These are phyloP conservation scores for Camillea tinctor DNA, from an alignment of 2,329 filamentous ascomycete genomes.

Conservation along the genomic window DNA sequence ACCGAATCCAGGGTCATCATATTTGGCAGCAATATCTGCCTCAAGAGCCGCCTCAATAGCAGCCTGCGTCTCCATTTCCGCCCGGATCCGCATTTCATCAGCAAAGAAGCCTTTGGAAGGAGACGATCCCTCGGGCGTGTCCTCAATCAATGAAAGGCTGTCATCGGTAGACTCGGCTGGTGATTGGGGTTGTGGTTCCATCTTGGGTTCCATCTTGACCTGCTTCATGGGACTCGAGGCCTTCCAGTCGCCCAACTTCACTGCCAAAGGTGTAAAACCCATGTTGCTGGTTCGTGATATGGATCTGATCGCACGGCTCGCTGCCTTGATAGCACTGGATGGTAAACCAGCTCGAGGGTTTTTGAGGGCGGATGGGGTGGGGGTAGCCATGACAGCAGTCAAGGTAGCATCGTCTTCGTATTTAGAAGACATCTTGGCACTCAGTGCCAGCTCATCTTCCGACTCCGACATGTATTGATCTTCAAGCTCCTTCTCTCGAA, in stretches of 20 bases:
- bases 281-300: constrained; percentile 35
- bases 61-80: constrained; percentile 30
- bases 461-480: constrained; percentile 49
- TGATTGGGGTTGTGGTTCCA: constrained; percentile 24
- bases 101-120: constrained; percentile 57
- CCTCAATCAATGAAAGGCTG: constrained; percentile 27
- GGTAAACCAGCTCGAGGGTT: constrained; percentile 22
- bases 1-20: constrained; percentile 40
- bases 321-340: constrained; percentile 28
- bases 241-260: constrained; percentile 62
- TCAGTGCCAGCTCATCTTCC: constrained; percentile 50
- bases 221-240: constrained; percentile 54
- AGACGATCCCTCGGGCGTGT: constrained; percentile 31
- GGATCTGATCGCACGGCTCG: constrained; percentile 30
- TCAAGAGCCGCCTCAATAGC: constrained; percentile 37
- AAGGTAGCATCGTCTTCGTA: constrained; percentile 27
- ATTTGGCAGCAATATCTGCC: constrained; percentile 37
- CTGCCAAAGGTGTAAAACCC: constrained; percentile 64
- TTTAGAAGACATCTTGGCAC: constrained; percentile 26
- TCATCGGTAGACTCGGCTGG: constrained; percentile 22
- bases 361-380: constrained; percentile 35
- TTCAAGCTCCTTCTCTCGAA: constrained; percentile 49
- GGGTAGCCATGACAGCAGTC: constrained; percentile 40
- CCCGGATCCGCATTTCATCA: constrained; percentile 54
- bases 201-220: constrained; percentile 16